Conservation (phyloP, 2,329 filamentous ascomycete species). For the Aspergillus fischeri region DNA sequence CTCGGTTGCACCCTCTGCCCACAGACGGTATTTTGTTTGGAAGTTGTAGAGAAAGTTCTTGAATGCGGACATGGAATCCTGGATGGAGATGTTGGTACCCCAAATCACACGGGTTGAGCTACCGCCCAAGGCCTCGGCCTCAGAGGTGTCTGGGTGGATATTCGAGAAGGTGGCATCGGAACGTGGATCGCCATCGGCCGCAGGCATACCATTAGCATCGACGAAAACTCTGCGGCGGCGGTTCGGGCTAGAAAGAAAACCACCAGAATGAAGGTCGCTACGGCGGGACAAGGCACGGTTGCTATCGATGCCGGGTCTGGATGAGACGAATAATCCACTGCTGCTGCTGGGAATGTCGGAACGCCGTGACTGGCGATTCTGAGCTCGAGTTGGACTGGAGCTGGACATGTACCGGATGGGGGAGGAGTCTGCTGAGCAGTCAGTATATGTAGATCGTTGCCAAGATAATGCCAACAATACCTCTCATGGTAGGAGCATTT, state of each 20-base stretch:
- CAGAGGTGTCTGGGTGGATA: constrained; percentile 77
- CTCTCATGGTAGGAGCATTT: constrained; percentile 33
- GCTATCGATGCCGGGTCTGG: constrained; percentile 49
- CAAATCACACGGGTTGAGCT: constrained; percentile 81
- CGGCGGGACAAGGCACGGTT: constrained; percentile 59
- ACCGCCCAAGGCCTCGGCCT: constrained; percentile 82
- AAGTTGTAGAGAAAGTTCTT: constrained; percentile 92
- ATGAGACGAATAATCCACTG: constrained; percentile 79
- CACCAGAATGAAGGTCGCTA: constrained; percentile 83
- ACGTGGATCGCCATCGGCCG: constrained; percentile 44
- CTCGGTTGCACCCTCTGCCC: constrained; percentile 76
- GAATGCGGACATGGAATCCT: constrained; percentile 81
- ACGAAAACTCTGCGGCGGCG: constrained; percentile 59
- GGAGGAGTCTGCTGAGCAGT: constrained; percentile 66
- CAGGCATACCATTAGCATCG: constrained; percentile 60
- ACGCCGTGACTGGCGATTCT: constrained; percentile 52
- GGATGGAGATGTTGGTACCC: constrained; percentile 94
- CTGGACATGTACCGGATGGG: constrained; percentile 88
- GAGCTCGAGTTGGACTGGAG: constrained; percentile 71
- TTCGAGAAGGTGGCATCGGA: constrained; percentile 66
- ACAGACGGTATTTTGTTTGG: constrained; percentile 89
- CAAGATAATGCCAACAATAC: constrained; percentile 23
- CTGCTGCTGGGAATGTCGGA: constrained; percentile 76
- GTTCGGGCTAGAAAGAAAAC: constrained; percentile 51
- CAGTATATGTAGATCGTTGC: neutral